Percentiles rank a stretch among this genome's conserved stretches.
These are phyloP conservation scores for Wickerhamiella alocasiicola DNA, from an alignment of 805 yeast genomes.

Conservation along the genomic window DNA sequence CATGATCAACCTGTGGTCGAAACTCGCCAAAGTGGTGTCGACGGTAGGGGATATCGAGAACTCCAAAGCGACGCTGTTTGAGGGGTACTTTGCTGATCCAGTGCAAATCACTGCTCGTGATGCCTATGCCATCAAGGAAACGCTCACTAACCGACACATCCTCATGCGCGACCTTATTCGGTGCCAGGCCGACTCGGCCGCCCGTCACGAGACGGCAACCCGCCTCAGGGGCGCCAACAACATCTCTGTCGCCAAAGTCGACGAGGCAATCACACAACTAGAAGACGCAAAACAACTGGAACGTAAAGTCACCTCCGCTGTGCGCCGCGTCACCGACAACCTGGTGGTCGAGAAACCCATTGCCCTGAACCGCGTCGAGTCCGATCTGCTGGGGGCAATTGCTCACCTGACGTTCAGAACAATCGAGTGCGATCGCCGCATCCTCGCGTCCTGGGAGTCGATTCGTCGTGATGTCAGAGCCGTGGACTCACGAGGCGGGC, in stretches of 20 bases:
- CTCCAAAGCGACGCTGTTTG: slow-evolving; percentile 54
- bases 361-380: slow-evolving; percentile 47
- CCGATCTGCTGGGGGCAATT: slow-evolving; percentile 40
- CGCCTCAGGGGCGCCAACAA: slow-evolving; percentile 57
- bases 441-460: slow-evolving; percentile 58
- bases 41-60: slow-evolving; percentile 67
- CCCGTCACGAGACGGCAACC: slow-evolving; percentile 58
- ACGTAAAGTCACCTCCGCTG: slow-evolving; percentile 61
- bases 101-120: slow-evolving; percentile 53
- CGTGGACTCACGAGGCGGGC: slow-evolving; percentile 67
- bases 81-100: slow-evolving; percentile 69
- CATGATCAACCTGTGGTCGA: slow-evolving; percentile 67
- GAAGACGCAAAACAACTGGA: slow-evolving; percentile 71
- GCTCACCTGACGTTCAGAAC: slow-evolving; percentile 51
- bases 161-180: slow-evolving; percentile 77
- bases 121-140: slow-evolving; percentile 79
- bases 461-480: slow-evolving; percentile 59
- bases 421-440: slow-evolving; percentile 78
- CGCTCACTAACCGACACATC: slow-evolving; percentile 82
- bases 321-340: slow-evolving; percentile 72
- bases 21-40: slow-evolving; percentile 54
- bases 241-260: slow-evolving; percentile 77
- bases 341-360: slow-evolving; percentile 63
- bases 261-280: slow-evolving; percentile 70
- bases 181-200: slow-evolving; percentile 63